phyloP scores from a whole-genome alignment of 768 basidiomycete genomes.

The Termitomyces sp. region DNA sequence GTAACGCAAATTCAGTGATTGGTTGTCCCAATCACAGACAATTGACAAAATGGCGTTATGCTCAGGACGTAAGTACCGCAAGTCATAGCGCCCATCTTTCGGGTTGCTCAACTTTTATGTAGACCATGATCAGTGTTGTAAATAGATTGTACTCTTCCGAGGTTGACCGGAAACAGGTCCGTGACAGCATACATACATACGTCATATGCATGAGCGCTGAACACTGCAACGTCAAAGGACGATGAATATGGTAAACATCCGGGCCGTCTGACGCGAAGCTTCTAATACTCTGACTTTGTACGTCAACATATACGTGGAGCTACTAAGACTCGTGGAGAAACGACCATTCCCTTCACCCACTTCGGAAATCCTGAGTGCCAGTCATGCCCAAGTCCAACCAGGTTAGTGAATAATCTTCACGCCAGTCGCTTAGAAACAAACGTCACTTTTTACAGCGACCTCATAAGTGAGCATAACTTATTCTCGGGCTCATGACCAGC shows the following conservation, averaged over 20 bases:
- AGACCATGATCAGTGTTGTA: neutral
- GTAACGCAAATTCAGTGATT: neutral
- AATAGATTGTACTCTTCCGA: too few relatives aligned
- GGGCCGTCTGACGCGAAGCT: neutral
- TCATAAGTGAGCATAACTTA: slow-evolving; percentile 5
- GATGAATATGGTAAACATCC: neutral
- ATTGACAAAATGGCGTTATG: neutral
- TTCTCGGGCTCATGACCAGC: neutral
- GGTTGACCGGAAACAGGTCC: too few relatives aligned
- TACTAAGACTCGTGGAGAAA: neutral
- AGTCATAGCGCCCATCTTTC: neutral
- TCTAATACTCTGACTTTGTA: neutral
- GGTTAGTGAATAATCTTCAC: neutral
- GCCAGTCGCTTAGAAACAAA: neutral
- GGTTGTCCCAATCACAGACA: neutral
- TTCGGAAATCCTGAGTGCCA: neutral
- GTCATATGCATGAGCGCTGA: neutral
- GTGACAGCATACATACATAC: too few relatives aligned
- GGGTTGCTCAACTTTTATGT: neutral
- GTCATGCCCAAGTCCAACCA: slow-evolving; percentile 1
- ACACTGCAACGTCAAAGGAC: too few relatives aligned
- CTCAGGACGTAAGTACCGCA: neutral
- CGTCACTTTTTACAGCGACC: slow-evolving; percentile 1
- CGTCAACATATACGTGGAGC: neutral
- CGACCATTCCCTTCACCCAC: neutral